A percentile compares a stretch with the other conserved stretches of the same genome.
Conservation (phyloP, 2,329 filamentous ascomycete genomes). For the Colletotrichum theobromicola region DNA sequence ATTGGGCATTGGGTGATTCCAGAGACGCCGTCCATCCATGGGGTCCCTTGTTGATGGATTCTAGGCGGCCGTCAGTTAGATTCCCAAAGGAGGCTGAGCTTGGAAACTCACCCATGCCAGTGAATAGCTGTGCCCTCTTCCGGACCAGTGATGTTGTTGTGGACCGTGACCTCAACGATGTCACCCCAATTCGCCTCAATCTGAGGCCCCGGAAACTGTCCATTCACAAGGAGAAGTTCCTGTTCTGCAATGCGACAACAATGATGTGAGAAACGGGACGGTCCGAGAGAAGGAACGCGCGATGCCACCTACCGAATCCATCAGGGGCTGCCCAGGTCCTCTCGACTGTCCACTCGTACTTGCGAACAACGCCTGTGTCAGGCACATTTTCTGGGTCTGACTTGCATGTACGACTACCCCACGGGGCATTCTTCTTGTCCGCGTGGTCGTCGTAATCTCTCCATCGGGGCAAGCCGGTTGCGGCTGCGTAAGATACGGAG, state of each 20-base stretch:
- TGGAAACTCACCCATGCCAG: constrained; percentile 12
- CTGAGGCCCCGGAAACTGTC: constrained; percentile 8
- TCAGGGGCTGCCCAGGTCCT: constrained; percentile 3
- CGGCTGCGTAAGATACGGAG: neutral
- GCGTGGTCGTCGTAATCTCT: neutral
- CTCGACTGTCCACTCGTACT: constrained; percentile 15
- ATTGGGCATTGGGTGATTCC: constrained; percentile 55
- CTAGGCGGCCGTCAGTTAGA: neutral
- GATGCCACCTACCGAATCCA: constrained; percentile 5
- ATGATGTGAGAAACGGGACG: neutral
- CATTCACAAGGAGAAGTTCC: constrained; percentile 1
- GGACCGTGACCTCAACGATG: constrained; percentile 2
- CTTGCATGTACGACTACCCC: constrained; percentile 1
- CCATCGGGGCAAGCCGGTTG: neutral
- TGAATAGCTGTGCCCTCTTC: constrained; percentile 20
- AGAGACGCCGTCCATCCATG: constrained; percentile 56
- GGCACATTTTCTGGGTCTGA: constrained; percentile 13
- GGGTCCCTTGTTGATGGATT: constrained; percentile 11
- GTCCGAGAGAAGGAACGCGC: neutral
- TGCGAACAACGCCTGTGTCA: constrained; percentile 8
- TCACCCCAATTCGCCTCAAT: constrained; percentile 19
- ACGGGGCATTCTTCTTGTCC: neutral
- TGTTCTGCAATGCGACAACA: neutral
- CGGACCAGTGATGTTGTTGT: constrained; percentile 17
- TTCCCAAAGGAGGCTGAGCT: fast-evolving